These are phyloP conservation scores for Chlorella sp. DNA, from an alignment of 139 green algal species.

Conservation along the genomic window DNA sequence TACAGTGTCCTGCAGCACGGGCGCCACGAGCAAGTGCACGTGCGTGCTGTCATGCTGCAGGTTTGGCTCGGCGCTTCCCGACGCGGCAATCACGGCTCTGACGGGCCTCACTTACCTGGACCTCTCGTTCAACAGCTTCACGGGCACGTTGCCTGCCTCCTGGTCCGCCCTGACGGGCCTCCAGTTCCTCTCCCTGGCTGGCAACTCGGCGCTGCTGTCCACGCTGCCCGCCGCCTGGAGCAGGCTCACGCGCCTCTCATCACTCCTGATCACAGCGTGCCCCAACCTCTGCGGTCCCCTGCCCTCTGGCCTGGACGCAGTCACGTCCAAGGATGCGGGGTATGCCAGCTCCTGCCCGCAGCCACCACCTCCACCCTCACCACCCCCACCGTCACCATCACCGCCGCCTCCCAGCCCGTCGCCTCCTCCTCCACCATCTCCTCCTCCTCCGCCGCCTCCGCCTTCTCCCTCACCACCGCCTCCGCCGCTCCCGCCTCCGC, in stretches of 20 bases:
- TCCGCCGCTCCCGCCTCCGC: too few species aligned
- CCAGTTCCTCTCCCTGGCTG: slow-evolving; percentile 9
- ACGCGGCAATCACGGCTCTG: neutral
- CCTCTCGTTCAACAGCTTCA: slow-evolving; percentile 9
- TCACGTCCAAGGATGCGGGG: too few species aligned
- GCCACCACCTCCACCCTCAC: neutral
- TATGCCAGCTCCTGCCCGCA: too few species aligned
- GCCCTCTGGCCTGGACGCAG: neutral
- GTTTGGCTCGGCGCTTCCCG: too few species aligned
- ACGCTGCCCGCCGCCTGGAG: slow-evolving; percentile 9
- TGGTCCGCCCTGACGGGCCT: neutral
- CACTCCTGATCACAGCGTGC: too few species aligned
- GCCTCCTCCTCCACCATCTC: neutral
- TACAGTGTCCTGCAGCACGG: too few species aligned
- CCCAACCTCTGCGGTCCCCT: neutral
- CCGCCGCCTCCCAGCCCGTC: neutral
- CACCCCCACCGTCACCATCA: neutral
- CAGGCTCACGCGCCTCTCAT: neutral
- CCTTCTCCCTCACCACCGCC: neutral
- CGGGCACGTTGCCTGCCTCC: slow-evolving; percentile 4
- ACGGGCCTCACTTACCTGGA: slow-evolving; percentile 3
- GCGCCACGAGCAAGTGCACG: too few species aligned
- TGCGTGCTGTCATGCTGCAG: too few species aligned
- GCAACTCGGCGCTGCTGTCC: neutral
- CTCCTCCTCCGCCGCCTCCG: neutral